Percentiles rank a stretch among this genome's conserved stretches.
phyloP scores from a whole-genome alignment of 2,329 filamentous ascomycete species.

The Dactylonectria estremocensis region DNA sequence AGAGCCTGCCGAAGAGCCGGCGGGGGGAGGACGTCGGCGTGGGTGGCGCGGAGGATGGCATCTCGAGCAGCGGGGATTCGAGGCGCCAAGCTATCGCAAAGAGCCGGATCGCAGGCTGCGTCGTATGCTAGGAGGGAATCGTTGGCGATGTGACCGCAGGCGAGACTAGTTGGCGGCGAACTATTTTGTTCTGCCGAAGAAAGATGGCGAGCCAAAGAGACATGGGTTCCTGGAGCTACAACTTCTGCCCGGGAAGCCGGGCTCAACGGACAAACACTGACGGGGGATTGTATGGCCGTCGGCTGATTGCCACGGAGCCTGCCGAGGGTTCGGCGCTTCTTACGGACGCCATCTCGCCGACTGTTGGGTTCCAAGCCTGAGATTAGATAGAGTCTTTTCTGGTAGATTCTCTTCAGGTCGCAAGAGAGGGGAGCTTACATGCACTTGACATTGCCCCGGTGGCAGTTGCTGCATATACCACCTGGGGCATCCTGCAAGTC shows the following conservation, averaged over 20 bases:
- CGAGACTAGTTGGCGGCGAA: too few relatives aligned
- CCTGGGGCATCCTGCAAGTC: conserved; percentile 22
- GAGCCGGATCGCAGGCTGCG: not conserved
- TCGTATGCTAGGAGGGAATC: conserved; percentile 8
- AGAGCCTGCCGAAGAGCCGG: conserved; percentile 9
- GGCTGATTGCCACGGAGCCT: too few relatives aligned
- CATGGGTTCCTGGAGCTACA: not conserved
- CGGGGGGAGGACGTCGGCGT: conserved; percentile 6
- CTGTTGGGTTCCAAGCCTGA: not conserved
- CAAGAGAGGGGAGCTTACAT: conserved; percentile 11
- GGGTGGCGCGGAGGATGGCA: conserved; percentile 2
- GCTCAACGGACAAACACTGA: not conserved
- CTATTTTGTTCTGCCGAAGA: too few relatives aligned
- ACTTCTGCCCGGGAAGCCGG: not conserved
- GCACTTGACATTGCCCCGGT: conserved; percentile 12
- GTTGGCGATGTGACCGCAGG: not conserved
- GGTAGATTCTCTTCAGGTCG: not conserved
- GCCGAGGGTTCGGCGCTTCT: conserved; percentile 3
- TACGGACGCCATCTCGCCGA: conserved; percentile 24
- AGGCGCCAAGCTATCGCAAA: not conserved
- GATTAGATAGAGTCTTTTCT: too few relatives aligned
- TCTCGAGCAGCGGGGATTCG: not conserved
- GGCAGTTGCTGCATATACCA: conserved; percentile 19
- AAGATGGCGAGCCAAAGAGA: too few relatives aligned
- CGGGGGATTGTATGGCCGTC: too few relatives aligned